A percentile compares a stretch with the other conserved stretches of the same genome.
Conservation (phyloP, 495 filamentous ascomycete species). For the Hypoxylon crocopeplum region DNA sequence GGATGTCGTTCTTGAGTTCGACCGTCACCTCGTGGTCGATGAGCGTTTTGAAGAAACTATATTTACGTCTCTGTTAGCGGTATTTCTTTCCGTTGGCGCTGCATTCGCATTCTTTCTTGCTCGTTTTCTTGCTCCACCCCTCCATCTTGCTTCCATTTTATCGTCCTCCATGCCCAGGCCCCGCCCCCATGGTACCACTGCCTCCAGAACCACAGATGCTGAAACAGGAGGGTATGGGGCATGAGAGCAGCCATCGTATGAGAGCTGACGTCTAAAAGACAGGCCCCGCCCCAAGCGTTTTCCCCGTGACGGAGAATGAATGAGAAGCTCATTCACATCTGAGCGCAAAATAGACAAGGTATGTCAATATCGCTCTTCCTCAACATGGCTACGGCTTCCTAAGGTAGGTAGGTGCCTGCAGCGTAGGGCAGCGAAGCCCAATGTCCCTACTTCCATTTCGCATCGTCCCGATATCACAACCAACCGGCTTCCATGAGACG, state of each 20-base stretch:
- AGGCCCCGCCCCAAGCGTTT: background rate
- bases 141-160: background rate
- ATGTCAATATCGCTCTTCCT: background rate
- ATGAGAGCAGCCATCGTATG: background rate
- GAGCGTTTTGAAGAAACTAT: slow-evolving; percentile 98
- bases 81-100: background rate
- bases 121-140: background rate
- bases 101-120: background rate
- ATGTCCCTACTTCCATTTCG: too few species aligned
- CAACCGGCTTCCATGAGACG: background rate
- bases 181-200: background rate
- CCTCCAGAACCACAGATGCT: background rate
- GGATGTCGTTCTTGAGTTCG: slow-evolving; percentile 99
- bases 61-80: slow-evolving; percentile 2
- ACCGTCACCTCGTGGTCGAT: slow-evolving; percentile 95
- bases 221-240: too few species aligned
- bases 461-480: background rate
- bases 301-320: slow-evolving; percentile 22
- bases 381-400: background rate
- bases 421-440: too few species aligned
- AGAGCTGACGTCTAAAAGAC: background rate
- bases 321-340: background rate
- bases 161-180: background rate
- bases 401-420: too few species aligned
- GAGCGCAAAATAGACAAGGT: background rate